Conservation (phyloP, 768 basidiomycete species). For the Pleurotus citrinopileatus region DNA sequence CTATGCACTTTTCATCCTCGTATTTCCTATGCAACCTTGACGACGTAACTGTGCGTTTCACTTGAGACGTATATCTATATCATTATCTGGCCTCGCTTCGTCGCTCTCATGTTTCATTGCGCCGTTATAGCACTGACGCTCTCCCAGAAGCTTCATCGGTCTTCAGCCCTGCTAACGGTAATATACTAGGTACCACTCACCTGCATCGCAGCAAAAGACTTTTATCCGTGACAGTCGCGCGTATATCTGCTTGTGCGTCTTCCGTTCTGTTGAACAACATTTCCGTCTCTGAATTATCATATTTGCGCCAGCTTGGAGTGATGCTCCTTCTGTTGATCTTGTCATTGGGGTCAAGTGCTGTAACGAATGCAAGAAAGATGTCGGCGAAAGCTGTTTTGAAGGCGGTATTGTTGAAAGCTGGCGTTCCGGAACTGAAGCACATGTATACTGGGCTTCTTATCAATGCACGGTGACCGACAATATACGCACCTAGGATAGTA, state of each 20-base stretch:
- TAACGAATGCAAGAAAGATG: conserved; percentile 20
- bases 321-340: conserved; percentile 16
- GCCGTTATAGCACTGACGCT: too few species aligned
- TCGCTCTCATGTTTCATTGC: too few species aligned
- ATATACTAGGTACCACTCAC: not conserved
- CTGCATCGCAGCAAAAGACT: not conserved
- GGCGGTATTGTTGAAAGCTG: conserved; percentile 18
- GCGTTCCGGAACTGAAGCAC: not conserved
- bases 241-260: not conserved
- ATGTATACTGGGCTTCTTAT: not conserved
- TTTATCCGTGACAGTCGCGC: not conserved
- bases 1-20: not conserved
- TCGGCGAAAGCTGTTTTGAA: conserved; percentile 19
- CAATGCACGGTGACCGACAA: not conserved
- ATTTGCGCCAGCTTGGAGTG: conserved; percentile 17
- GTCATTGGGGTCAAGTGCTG: conserved; percentile 15
- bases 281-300: conserved; percentile 16
- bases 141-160: too few species aligned
- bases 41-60: too few species aligned
- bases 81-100: too few species aligned
- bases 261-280: conserved; percentile 27
- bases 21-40: too few species aligned
- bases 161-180: not conserved
- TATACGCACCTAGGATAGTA: conserved; percentile 15
- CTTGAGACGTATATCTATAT: too few species aligned